These are phyloP conservation scores for Trichoderma breve DNA, from an alignment of 2,329 filamentous ascomycete genomes.

Conservation along the genomic window DNA sequence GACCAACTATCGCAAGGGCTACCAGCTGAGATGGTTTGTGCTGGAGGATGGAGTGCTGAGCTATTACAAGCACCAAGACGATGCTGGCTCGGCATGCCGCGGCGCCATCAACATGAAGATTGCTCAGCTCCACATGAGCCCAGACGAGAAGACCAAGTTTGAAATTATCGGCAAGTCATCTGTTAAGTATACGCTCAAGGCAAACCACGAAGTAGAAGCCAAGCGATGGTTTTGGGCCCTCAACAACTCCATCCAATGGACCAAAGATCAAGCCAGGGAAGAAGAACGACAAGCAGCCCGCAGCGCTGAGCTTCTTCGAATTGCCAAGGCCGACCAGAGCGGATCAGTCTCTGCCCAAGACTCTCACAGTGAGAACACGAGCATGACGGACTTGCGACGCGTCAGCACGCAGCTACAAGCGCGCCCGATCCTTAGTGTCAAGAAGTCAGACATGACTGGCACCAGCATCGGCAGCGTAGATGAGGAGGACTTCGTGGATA, in stretches of 20 bases:
- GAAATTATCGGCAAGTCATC: conserved; percentile 98
- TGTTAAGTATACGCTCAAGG: conserved; percentile 96
- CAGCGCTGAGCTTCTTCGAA: conserved; percentile 71
- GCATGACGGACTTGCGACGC: conserved; percentile 44
- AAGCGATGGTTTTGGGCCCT: conserved; percentile 99
- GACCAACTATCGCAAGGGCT: conserved; percentile 98
- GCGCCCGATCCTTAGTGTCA: neutral
- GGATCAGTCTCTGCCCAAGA: conserved; percentile 48
- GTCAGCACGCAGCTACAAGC: conserved; percentile 36
- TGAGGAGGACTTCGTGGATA: conserved; percentile 53
- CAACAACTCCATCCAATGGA: conserved; percentile 98
- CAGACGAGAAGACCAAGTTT: conserved; percentile 95
- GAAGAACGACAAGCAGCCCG: conserved; percentile 75
- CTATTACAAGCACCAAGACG: conserved; percentile 99
- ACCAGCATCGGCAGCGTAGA: conserved; percentile 50
- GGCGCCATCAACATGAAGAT: conserved; percentile 99
- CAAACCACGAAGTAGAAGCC: conserved; percentile 96
- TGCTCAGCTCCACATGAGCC: conserved; percentile 89
- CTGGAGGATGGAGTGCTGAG: conserved; percentile 95
- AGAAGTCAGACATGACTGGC: conserved; percentile 37
- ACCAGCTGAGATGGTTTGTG: conserved; percentile 96
- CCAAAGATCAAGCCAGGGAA: conserved; percentile 93
- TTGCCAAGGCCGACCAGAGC: conserved; percentile 75
- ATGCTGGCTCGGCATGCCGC: conserved; percentile 91
- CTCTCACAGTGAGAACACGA: conserved; percentile 52